Conservation (phyloP, 179 eudicot species). For the Heliamphora pulchella region DNA sequence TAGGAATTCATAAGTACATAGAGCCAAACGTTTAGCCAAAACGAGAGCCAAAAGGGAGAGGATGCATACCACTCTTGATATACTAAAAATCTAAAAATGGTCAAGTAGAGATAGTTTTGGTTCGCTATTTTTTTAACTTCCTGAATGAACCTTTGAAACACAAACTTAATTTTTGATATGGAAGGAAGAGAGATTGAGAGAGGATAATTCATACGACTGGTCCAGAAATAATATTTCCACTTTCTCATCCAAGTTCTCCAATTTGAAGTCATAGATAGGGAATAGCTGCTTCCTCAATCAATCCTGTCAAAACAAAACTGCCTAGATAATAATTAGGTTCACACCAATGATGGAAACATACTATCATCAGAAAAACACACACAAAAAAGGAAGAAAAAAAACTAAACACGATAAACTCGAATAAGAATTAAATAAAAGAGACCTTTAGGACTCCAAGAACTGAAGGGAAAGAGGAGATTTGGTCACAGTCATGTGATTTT, state of each 20-base stretch:
- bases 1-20: no score
- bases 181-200: background rate
- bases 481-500: background rate
- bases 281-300: constrained; percentile 61
- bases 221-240: constrained; percentile 75
- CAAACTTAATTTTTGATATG: background rate
- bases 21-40: background rate
- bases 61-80: background rate
- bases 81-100: background rate
- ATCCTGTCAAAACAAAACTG: constrained; percentile 96
- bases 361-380: background rate
- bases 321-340: constrained; percentile 58
- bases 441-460: background rate
- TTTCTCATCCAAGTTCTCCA: constrained; percentile 67
- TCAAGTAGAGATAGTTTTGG: background rate
- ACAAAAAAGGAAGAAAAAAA: background rate
- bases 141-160: background rate
- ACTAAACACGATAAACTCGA: no score
- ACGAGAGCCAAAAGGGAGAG: background rate
- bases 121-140: background rate
- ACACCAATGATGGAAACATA: background rate
- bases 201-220: constrained; percentile 48
- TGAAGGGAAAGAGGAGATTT: background rate
- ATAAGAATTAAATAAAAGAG: background rate
- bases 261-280: constrained; percentile 59